Evolutionary conservation across 2,329 filamentous ascomycete species (phyloP), one percentile per base, ranked within the genome.

Genomic region (Arthrobotrys musiformis): DNA sequence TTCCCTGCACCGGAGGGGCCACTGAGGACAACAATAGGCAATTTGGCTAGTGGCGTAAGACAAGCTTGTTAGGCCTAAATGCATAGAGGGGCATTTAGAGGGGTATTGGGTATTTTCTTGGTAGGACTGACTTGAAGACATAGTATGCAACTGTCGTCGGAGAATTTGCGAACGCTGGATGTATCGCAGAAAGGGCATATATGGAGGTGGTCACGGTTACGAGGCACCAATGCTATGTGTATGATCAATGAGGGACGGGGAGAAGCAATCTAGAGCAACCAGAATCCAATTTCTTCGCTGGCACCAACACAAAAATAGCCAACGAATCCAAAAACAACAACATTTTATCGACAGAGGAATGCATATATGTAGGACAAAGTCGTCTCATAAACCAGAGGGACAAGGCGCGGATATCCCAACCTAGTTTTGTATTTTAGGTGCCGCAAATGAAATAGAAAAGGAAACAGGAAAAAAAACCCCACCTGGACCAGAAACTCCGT

Each of bases 1-100:
- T 95, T 95, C 80, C 92, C 92, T 56, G 92, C 89, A 82, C 92
- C 92, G 9, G 89, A 91, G 78, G 92, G 92, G 69, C 92, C 92
- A 58, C 90, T 93, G 84, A 95, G 91, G 81, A 95, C 90, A 81
- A 94, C 86, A 13, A 79, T 78, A 4, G 80, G 80, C 5, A 79
- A 42, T 54, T 72, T 81, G 19, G 74, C 24, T 62, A 40, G n/a
- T n/a, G 42, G 19, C 35, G 42, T 35, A 19, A 28, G 22, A 28
- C 6, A 40, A 4, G 22, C 8, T 11, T 54, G 66, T 60, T 66
- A 62, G 60, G 54, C 24, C 30, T 61, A 2, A 13, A 40, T 22
- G 15, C n/a, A 5, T 11, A 1, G 7, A 24, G 44, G 13, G 50
- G 52, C 7, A 26, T 44, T 1, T 7, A 17, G 24, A 44, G 33